These are phyloP conservation scores for Gracilaria gracilis DNA, from an alignment of 23 red algal species.

Conservation along the genomic window DNA sequence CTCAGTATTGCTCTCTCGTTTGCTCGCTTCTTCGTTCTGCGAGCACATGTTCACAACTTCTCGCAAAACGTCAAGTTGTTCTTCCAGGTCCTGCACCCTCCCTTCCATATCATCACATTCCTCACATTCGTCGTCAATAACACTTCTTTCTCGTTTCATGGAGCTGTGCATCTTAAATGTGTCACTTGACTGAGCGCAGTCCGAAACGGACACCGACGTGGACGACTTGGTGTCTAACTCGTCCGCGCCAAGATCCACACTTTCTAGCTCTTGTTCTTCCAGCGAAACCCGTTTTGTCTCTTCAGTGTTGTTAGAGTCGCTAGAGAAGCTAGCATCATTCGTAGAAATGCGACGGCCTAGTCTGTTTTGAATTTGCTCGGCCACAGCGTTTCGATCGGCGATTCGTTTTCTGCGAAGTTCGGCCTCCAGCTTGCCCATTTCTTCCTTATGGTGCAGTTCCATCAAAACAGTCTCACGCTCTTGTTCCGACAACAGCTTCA, in stretches of 20 bases:
- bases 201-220: neutral
- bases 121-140: constrained; percentile 20
- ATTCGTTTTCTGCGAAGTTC: constrained; percentile 59
- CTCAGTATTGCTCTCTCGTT: constrained; percentile 8
- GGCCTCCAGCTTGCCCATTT: constrained; percentile 42
- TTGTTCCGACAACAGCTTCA: constrained; percentile 34
- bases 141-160: neutral
- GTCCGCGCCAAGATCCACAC: constrained; percentile 40
- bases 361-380: constrained; percentile 7
- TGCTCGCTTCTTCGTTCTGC: constrained; percentile 27
- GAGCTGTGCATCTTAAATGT: neutral
- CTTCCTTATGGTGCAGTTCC: constrained; percentile 61
- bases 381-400: neutral
- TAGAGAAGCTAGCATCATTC: neutral
- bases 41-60: constrained; percentile 74
- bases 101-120: constrained; percentile 53
- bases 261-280: constrained; percentile 31
- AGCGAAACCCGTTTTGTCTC: neutral
- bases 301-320: neutral
- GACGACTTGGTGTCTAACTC: neutral
- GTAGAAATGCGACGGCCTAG: neutral
- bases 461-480: constrained; percentile 42
- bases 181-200: neutral
- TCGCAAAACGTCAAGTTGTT: constrained; percentile 63
- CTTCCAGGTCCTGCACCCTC: constrained; percentile 59